Evolutionary conservation across 176 grass and related monocot genomes (phyloP), one percentile per base, ranked within the genome.

Genomic region (Guadua angustifolia): DNA sequence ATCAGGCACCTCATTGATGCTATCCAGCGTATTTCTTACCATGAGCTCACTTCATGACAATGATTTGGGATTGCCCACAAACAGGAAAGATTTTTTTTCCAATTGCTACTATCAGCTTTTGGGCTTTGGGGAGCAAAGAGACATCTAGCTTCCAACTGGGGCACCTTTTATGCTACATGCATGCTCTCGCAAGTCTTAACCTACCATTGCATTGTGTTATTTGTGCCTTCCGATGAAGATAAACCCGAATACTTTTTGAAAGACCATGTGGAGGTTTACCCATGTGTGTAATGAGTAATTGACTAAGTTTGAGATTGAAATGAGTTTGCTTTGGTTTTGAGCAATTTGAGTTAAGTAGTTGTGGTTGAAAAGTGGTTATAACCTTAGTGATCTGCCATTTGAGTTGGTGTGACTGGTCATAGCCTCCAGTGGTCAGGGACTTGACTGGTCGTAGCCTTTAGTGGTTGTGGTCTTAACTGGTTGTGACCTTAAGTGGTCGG

Each of bases 111-210:
- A 51, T 19, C 61, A 79, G 75, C 61, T 74, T 85, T 85, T 85
- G 53, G 82, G 61, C 25, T 51, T 75, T 58, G n/a, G 21, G 60
- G 32, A 79, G 69, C 42, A 89, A 61, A 22, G 52, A 62, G 77
- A 76, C 77, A 75, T 55, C 60, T 57, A 83, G 79, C 66, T 66
- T 86, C 83, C 58, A 79, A 66, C 88, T 73, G 66, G 73, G 25
- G 79, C 60, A 83, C 58, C 38, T 78, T 73, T 42, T 65, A 79
- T 86, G 50, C 60, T 67, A 57, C 38, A 7, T 72, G n/a, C 16
- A 21, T 64, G 42, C 44, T 59, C 40, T 90, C 11, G 66, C 57
- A 69, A 57, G 25, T 73, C 60, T 59, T 70, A 46, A 81, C 73
- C 63, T 70, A 63, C 51, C 51, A 80, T 40, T 88, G 17, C 26